Evolutionary conservation across 2,329 filamentous ascomycete species (phyloP).

Genomic region (Sphaerostilbella broomeana): DNA sequence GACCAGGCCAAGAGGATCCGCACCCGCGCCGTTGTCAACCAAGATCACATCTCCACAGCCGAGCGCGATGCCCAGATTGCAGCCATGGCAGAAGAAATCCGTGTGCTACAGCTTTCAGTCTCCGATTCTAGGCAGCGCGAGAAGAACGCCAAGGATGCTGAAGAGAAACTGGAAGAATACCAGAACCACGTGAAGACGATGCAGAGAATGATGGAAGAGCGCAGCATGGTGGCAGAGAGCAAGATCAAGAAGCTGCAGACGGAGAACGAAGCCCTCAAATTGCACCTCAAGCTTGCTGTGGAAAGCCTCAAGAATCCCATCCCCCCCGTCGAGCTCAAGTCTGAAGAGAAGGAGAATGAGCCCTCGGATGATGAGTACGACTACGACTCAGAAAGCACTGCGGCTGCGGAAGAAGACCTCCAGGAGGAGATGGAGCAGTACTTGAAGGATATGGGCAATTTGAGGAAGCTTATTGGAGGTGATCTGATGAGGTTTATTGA

Average conservation of each 20-base stretch:
- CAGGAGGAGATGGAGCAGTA: slow-evolving; percentile 82
- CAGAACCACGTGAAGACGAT: slow-evolving; percentile 83
- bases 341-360: slow-evolving; percentile 25
- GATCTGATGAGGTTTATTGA: slow-evolving; percentile 65
- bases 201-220: slow-evolving; percentile 95
- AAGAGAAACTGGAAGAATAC: slow-evolving; percentile 87
- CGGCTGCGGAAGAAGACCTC: slow-evolving; percentile 52
- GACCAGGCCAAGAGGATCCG: slow-evolving; percentile 97
- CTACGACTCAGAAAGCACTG: slow-evolving; percentile 40
- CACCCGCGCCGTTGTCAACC: slow-evolving; percentile 89
- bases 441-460: slow-evolving; percentile 74
- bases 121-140: slow-evolving; percentile 60
- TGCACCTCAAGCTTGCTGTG: slow-evolving; percentile 82
- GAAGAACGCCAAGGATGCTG: slow-evolving; percentile 69
- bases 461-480: slow-evolving; percentile 57
- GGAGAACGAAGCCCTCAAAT: slow-evolving; percentile 80
- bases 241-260: slow-evolving; percentile 88
- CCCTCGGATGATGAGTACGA: slow-evolving; percentile 43
- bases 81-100: slow-evolving; percentile 94
- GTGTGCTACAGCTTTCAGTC: slow-evolving; percentile 69
- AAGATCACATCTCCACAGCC: slow-evolving; percentile 85
- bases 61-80: slow-evolving; percentile 91
- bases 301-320: slow-evolving; percentile 89
- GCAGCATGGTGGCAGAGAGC: slow-evolving; percentile 79
- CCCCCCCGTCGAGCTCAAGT: slow-evolving; percentile 44